phyloP scores from a whole-genome alignment of 2,329 filamentous ascomycete genomes.

The Hypoxylon sp. region DNA sequence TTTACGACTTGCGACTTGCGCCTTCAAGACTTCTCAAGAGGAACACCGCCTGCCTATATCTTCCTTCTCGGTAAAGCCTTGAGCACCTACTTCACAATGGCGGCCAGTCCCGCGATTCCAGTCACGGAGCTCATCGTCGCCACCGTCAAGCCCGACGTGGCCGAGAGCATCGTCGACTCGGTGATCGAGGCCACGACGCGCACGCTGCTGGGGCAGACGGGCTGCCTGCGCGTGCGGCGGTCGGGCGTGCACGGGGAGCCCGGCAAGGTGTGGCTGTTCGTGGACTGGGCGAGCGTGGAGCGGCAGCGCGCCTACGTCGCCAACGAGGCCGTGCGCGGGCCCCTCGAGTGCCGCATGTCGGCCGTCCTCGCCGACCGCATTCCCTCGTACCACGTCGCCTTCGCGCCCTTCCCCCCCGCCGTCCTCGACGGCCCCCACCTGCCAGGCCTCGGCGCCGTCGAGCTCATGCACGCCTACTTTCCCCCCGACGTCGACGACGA shows the following conservation, averaged over 20 bases:
- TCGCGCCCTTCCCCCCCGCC: constrained; percentile 30
- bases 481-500: not conserved
- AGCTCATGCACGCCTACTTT: constrained; percentile 38
- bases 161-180: constrained; percentile 6
- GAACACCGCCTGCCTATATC: too few relatives aligned
- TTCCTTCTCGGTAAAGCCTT: too few relatives aligned
- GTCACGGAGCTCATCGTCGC: constrained; percentile 39
- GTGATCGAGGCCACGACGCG: constrained; percentile 19
- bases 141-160: constrained; percentile 21
- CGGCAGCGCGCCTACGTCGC: constrained; percentile 35
- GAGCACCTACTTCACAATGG: constrained; percentile 15
- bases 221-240: constrained; percentile 34
- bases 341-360: constrained; percentile 20
- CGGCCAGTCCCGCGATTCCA: too few relatives aligned
- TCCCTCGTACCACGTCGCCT: constrained; percentile 32
- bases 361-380: constrained; percentile 6
- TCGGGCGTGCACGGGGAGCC: constrained; percentile 28
- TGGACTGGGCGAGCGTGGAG: constrained; percentile 37
- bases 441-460: constrained; percentile 13
- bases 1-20: too few relatives aligned
- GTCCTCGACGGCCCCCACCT: constrained; percentile 7
- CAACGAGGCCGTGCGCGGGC: constrained; percentile 18
- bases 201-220: constrained; percentile 29
- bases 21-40: too few relatives aligned
- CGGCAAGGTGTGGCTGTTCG: constrained; percentile 28